Base-by-base conservation (phyloP, 441 rosid genomes). In the Corymbia calophylla region DNA sequence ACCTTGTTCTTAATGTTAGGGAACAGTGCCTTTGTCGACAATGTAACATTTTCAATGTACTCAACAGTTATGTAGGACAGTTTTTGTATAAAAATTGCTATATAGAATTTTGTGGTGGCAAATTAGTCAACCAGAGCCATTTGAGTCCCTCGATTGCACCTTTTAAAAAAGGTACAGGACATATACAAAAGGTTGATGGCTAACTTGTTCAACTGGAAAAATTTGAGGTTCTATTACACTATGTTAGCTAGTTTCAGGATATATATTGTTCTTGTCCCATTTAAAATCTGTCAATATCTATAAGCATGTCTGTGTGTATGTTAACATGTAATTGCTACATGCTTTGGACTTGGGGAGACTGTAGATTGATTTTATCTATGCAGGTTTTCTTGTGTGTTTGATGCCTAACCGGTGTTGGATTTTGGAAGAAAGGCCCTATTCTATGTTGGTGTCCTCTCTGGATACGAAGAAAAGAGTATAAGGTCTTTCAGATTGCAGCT, bases 361-460 rank as follows among this genome's bases (percentile, higher is more conserved):
- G 48, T 25, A 27, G 49, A 73, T 73, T 39, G 49, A 73, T 39
- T 35, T 23, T 49, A 73, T 73, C 47, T 21, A 73, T 73, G 49
- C 82, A 21, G 27, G 82, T 73, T 70, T 70, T 70, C 16, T 35
- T 39, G 29, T 35, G 49, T 21, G 15, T 19, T 73, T 44, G 25
- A 73, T 70, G 82, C 82, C 39, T 29, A 2, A 21, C 82, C 0
- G 5, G 44, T 70, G 60, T 27, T 96, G 66, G 95, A 97, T 88
- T 95, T 96, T 90, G 99, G 99, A 89, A 95, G 97, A 90, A 96
- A 92, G 89, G 97, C 97, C 47, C 55, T 95, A 90, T 97, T 97
- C 92, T 96, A 95, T 87, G 95, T 91, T 23, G 96, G 97, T 91
- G 96, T 98, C 84, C 96, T 98, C 89, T 97, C 99, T 54, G 98